Base-by-base conservation (phyloP, 371 early-diverging fungal species). In the Lichtheimia ramosa region DNA sequence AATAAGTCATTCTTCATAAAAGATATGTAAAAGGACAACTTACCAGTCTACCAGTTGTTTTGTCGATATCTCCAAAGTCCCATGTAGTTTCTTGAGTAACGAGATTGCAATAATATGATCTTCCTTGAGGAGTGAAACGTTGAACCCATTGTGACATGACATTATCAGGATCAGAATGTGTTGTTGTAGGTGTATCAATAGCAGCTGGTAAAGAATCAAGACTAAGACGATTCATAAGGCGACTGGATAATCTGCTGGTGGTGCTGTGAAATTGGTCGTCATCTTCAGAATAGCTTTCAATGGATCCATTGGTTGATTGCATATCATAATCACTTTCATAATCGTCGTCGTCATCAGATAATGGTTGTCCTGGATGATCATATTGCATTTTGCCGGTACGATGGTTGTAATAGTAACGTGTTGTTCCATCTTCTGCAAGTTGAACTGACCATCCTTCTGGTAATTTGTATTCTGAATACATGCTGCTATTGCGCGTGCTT, bases 41-140 rank as follows among this genome's bases (percentile, higher is more conserved):
- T 67, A 77, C 74, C 71, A 77, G 48, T 43, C 59, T 60, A 24
- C 79, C 79, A 15, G 79, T 75, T 16, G 54, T 63, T 43, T 50
- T 58, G 52, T 79, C 73, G 49, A 79, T 73, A n/a, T 79, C 79
- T 40, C 73, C 62, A 48, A 58, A 60, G 56, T 75, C 75, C 87
- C 91, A 94, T 16, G 84, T 87, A 7, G 92, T 91, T 59, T 87
- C 84, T 63, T 92, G 89, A 12, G 92, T 91, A n/a, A 89, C 70
- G 48, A 88, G 74, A 73, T 94, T 92, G 69, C 84, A 91, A 62
- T 81, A 92, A 69, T 93, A 94, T 2, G 76, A 64, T 46, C 85
- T 74, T 1, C 92, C 92, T 54, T 88, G 81, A 18, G 87, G 67
- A 25, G 84, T 69, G 49, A 70, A 64, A 54, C 87, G 81, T 48